Evolutionary conservation across 352 stramenopile genomes (phyloP).

Genomic region (Phytophthora europaea): DNA sequence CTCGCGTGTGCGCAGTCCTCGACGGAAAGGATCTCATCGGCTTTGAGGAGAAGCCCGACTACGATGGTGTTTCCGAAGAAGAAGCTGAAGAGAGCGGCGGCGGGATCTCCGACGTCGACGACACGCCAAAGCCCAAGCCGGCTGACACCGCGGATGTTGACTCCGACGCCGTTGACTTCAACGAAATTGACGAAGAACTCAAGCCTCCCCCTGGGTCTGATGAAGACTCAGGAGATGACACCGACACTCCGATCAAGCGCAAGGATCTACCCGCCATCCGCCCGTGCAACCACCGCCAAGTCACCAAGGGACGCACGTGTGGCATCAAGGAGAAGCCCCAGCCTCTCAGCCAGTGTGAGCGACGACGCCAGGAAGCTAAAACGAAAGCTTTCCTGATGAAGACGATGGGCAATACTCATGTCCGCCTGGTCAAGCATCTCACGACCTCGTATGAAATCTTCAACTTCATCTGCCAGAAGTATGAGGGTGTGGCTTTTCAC

Average conservation of each 20-base stretch:
- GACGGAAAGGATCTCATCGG: conserved; percentile 1
- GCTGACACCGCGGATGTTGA: neutral
- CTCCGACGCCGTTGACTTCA: neutral
- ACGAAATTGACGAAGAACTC: neutral
- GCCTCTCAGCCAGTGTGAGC: neutral
- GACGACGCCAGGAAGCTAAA: neutral
- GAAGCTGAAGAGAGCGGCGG: too few species aligned
- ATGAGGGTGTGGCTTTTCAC: neutral
- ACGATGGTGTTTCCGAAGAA: neutral
- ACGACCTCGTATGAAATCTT: neutral
- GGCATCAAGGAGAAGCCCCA: neutral
- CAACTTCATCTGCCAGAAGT: neutral
- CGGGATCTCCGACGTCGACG: too few species aligned
- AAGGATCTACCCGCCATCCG: neutral
- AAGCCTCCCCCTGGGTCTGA: neutral
- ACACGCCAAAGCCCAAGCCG: too few species aligned
- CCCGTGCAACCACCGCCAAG: neutral
- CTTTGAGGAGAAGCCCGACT: neutral
- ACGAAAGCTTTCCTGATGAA: too few species aligned
- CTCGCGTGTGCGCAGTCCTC: too few species aligned
- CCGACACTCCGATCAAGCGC: neutral
- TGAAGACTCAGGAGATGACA: neutral
- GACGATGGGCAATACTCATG: neutral
- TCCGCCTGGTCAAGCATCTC: conserved; percentile 24
- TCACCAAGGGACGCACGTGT: neutral